Conservation (phyloP, 2,329 filamentous ascomycete species). For the Paecilomyces dactylethromorphus region DNA sequence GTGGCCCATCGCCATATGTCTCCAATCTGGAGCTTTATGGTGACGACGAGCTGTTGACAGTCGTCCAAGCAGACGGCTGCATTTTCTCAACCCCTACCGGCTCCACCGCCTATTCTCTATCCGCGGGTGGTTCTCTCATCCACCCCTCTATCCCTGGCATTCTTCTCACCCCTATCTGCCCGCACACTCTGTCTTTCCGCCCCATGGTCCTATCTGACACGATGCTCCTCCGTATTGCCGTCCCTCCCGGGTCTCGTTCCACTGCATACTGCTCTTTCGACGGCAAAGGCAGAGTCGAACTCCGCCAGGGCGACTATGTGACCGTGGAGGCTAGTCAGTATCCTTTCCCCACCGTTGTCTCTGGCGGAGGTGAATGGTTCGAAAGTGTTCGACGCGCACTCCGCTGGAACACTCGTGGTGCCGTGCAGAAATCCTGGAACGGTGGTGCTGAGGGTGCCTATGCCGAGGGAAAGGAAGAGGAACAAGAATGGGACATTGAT, state of each 20-base stretch:
- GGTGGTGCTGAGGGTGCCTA: slow-evolving; percentile 39
- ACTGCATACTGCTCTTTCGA: slow-evolving; percentile 97
- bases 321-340: slow-evolving; percentile 95
- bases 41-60: slow-evolving; percentile 88
- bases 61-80: slow-evolving; percentile 93
- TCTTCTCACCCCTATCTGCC: slow-evolving; percentile 92
- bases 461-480: slow-evolving; percentile 46
- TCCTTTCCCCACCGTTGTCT: slow-evolving; percentile 92
- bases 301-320: slow-evolving; percentile 88
- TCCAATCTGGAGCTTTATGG: slow-evolving; percentile 95
- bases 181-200: slow-evolving; percentile 91
- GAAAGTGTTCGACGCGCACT: slow-evolving; percentile 88
- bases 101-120: slow-evolving; percentile 91
- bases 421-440: slow-evolving; percentile 81
- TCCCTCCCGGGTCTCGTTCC: slow-evolving; percentile 77
- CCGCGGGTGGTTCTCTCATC: slow-evolving; percentile 88
- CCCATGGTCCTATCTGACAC: slow-evolving; percentile 97
- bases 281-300: slow-evolving; percentile 89
- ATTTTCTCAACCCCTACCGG: slow-evolving; percentile 96
- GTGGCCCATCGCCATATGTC: slow-evolving; percentile 92
- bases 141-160: slow-evolving; percentile 97
- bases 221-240: slow-evolving; percentile 80
- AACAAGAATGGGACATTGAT: slow-evolving; percentile 85
- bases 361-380: slow-evolving; percentile 89
- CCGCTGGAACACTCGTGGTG: slow-evolving; percentile 89